Percentiles rank a stretch among this genome's conserved stretches.
phyloP scores from a whole-genome alignment of 2,329 filamentous ascomycete genomes.

The Aspergillus eucalypticola region DNA sequence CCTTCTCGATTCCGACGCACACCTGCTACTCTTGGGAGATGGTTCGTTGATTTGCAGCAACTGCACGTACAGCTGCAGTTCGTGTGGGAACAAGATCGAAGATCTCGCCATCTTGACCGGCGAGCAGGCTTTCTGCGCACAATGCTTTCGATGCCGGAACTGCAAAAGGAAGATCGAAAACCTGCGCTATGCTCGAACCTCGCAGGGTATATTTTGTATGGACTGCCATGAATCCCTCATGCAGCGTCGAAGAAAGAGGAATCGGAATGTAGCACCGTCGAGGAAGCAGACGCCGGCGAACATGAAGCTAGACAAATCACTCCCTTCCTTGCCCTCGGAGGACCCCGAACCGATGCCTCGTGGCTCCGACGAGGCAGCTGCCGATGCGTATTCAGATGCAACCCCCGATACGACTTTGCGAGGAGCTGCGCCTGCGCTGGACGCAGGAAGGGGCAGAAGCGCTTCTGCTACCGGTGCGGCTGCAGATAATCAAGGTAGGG shows the following conservation, averaged over 20 bases:
- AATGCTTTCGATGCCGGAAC: constrained; percentile 95
- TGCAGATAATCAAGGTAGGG: constrained; percentile 34
- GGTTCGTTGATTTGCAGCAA: constrained; percentile 99
- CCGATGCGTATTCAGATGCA: constrained; percentile 63
- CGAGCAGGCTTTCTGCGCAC: constrained; percentile 96
- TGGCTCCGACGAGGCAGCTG: constrained; percentile 58
- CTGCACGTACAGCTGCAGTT: constrained; percentile 98
- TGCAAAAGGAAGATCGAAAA: constrained; percentile 99
- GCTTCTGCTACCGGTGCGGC: constrained; percentile 27
- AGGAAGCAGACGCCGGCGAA: constrained; percentile 43
- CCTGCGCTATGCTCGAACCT: constrained; percentile 92
- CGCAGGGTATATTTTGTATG: constrained; percentile 99
- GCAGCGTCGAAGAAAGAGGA: constrained; percentile 81
- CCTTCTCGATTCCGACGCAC: constrained; percentile 95
- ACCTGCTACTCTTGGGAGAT: constrained; percentile 93
- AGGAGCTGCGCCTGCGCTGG: constrained; percentile 25
- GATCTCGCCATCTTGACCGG: constrained; percentile 96
- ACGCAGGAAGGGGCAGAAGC: constrained; percentile 26
- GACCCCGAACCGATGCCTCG: constrained; percentile 62
- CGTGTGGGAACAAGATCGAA: constrained; percentile 96
- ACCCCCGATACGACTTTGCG: constrained; percentile 29
- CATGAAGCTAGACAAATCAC: constrained; percentile 82
- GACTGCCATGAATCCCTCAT: constrained; percentile 96
- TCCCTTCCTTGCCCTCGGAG: constrained; percentile 84
- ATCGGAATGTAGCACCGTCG: constrained; percentile 61